These are phyloP conservation scores for Brassica hybrid DNA, from an alignment of 441 rosid species.

Conservation along the genomic window DNA sequence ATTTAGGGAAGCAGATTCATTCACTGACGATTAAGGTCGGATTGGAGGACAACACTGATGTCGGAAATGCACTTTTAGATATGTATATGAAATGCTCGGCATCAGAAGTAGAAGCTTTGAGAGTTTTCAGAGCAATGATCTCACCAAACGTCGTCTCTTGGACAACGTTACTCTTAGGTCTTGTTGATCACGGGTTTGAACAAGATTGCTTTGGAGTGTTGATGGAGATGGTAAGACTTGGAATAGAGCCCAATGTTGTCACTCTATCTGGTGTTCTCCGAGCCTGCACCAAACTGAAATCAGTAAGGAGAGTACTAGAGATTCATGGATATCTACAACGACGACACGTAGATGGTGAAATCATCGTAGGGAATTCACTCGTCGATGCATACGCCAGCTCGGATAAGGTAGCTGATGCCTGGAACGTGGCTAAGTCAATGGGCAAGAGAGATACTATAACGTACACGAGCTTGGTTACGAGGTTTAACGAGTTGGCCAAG, in stretches of 20 bases:
- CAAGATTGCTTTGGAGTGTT: slow-evolving; percentile 49
- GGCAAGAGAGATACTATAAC: slow-evolving; percentile 56
- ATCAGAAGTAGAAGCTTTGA: slow-evolving; percentile 45
- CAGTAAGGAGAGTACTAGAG: slow-evolving; percentile 41
- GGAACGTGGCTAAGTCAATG: slow-evolving; percentile 53
- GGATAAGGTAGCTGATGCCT: slow-evolving; percentile 51
- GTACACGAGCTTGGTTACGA: slow-evolving; percentile 68
- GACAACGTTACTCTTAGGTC: slow-evolving; percentile 71
- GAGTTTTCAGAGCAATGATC: slow-evolving; percentile 52
- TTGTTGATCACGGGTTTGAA: slow-evolving; percentile 52
- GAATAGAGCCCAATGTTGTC: slow-evolving; percentile 55
- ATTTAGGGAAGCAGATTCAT: slow-evolving; percentile 58
- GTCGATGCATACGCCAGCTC: slow-evolving; percentile 65
- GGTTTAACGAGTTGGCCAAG: slow-evolving; percentile 61
- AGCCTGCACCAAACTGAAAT: slow-evolving; percentile 47
- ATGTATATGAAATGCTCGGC: slow-evolving; percentile 60
- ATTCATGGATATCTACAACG: slow-evolving; percentile 61
- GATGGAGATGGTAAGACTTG: slow-evolving; percentile 56
- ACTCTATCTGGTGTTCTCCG: slow-evolving; percentile 59
- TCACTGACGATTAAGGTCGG: slow-evolving; percentile 47
- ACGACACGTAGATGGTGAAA: slow-evolving; percentile 42
- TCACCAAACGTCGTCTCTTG: slow-evolving; percentile 68
- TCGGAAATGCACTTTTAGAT: slow-evolving; percentile 56
- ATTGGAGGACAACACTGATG: slow-evolving; percentile 47
- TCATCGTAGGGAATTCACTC: slow-evolving; percentile 62